These are phyloP conservation scores for Hemisphaericaspora nanyangensis DNA, from an alignment of 805 yeast genomes.

Conservation along the genomic window DNA sequence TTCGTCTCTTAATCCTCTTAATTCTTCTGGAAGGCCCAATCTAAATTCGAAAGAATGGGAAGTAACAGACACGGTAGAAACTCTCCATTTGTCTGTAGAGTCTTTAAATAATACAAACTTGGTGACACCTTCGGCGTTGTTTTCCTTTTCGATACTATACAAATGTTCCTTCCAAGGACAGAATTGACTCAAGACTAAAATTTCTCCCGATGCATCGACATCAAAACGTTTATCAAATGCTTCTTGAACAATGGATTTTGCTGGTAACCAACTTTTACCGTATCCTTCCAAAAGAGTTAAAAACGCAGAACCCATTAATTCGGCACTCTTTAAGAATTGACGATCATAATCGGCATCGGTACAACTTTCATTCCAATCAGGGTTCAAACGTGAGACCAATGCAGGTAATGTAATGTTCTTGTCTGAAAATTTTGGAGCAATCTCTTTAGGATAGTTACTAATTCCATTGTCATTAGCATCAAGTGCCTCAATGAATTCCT, in stretches of 20 bases:
- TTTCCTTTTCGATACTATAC: slow-evolving; percentile 63
- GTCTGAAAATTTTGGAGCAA: slow-evolving; percentile 64
- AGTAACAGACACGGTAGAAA: slow-evolving; percentile 86
- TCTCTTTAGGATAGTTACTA: slow-evolving; percentile 54
- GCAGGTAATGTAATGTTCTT: slow-evolving; percentile 74
- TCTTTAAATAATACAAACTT: slow-evolving; percentile 81
- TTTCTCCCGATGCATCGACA: slow-evolving; percentile 66
- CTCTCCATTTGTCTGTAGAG: slow-evolving; percentile 70
- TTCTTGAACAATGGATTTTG: slow-evolving; percentile 68
- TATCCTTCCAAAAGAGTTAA: slow-evolving; percentile 59
- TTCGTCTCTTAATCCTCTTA: slow-evolving; percentile 96
- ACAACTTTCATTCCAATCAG: slow-evolving; percentile 73
- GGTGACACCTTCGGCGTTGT: slow-evolving; percentile 50
- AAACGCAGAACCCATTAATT: slow-evolving; percentile 81
- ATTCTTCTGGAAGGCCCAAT: slow-evolving; percentile 79
- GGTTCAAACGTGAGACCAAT: slow-evolving; percentile 75
- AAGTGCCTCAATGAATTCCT: slow-evolving; percentile 81
- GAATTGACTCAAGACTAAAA: slow-evolving; percentile 68
- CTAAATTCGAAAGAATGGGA: slow-evolving; percentile 79
- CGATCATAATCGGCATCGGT: slow-evolving; percentile 64
- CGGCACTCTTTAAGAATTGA: slow-evolving; percentile 66
- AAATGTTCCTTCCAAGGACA: slow-evolving; percentile 97
- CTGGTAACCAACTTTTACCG: slow-evolving; percentile 90
- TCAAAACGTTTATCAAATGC: slow-evolving; percentile 62
- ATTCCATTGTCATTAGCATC: slow-evolving; percentile 98